phyloP scores from a whole-genome alignment of 2,329 filamentous ascomycete genomes.

The Aspergillus clavatus region DNA sequence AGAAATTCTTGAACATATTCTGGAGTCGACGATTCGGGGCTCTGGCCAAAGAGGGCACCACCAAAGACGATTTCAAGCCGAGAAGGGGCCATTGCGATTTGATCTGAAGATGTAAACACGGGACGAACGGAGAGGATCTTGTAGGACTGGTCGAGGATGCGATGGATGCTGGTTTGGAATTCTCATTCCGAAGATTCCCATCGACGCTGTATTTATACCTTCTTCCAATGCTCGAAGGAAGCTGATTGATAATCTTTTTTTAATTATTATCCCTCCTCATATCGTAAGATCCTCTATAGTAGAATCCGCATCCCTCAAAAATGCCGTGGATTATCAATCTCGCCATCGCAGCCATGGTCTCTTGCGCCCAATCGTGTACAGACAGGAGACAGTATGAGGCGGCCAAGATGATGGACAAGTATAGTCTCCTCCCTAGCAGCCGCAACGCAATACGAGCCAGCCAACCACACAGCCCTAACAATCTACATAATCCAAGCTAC shows the following conservation, averaged over 20 bases:
- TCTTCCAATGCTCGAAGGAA: too few species aligned
- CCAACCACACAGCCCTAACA: too few species aligned
- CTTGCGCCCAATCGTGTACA: too few species aligned
- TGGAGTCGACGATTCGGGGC: not conserved
- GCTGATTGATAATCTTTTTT: not conserved
- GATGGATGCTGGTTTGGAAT: not conserved
- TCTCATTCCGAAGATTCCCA: not conserved
- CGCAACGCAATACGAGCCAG: not conserved
- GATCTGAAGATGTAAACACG: too few species aligned
- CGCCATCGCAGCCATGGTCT: too few species aligned
- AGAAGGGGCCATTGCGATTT: not conserved
- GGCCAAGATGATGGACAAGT: not conserved
- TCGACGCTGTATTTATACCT: not conserved
- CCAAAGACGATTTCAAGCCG: not conserved
- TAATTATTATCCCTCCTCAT: too few species aligned
- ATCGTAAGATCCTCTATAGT: too few species aligned
- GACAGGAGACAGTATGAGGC: too few species aligned
- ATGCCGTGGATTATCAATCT: not conserved
- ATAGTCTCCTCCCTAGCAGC: not conserved
- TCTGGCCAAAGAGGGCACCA: not conserved
- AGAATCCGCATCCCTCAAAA: too few species aligned
- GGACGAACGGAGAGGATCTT: not conserved
- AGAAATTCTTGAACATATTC: not conserved
- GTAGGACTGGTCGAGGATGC: not conserved
- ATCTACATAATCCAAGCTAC: too few species aligned